Evolutionary conservation across 768 basidiomycete genomes (phyloP).

Genomic region (Holtermanniella nyarrowii): DNA sequence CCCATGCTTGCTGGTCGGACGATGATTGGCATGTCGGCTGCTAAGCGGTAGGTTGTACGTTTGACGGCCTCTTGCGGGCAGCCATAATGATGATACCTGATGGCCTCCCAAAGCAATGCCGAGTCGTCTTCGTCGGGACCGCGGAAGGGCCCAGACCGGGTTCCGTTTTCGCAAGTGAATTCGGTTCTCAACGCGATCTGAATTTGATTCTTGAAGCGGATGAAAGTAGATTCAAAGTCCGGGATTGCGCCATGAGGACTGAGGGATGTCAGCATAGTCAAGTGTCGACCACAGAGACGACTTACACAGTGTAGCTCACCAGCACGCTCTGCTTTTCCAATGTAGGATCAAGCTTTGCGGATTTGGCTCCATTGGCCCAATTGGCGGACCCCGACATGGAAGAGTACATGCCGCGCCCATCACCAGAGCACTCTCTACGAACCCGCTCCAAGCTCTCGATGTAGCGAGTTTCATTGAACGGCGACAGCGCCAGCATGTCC

Average conservation of each 20-base stretch:
- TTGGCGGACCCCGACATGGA: constrained; percentile 3
- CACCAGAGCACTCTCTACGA: neutral
- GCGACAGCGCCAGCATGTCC: constrained; percentile 3
- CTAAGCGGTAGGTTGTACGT: neutral
- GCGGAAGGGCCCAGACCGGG: neutral
- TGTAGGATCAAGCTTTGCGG: neutral
- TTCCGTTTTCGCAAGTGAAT: constrained; percentile 5
- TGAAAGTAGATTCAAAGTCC: constrained; percentile 8
- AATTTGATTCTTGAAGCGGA: constrained; percentile 1
- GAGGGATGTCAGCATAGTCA: neutral
- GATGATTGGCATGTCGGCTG: neutral
- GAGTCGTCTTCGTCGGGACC: neutral
- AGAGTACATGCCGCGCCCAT: neutral
- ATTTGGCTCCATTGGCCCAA: constrained; percentile 2
- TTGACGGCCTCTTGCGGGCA: neutral
- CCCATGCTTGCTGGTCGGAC: neutral
- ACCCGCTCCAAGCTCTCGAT: neutral
- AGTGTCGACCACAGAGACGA: neutral
- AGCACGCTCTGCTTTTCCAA: constrained; percentile 7
- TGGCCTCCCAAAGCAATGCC: neutral
- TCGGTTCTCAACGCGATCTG: constrained; percentile 5
- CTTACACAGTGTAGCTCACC: neutral
- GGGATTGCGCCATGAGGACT: constrained; percentile 7
- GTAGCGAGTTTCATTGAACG: neutral
- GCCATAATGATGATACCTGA: neutral